Evolutionary conservation across 2,329 filamentous ascomycete species (phyloP).

Genomic region (Claviceps maximensis): DNA sequence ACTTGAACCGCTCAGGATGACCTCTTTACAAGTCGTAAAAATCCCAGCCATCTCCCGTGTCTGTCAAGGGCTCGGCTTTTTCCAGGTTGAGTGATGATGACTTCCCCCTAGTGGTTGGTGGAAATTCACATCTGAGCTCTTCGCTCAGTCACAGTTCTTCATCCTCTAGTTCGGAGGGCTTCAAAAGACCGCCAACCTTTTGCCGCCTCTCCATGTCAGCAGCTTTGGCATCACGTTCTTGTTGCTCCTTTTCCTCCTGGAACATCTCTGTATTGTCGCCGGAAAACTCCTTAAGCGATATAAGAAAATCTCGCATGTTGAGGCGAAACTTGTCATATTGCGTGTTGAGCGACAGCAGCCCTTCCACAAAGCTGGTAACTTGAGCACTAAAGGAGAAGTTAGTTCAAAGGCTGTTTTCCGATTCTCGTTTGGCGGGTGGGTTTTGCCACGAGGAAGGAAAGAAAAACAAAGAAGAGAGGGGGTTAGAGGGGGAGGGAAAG

Average conservation of each 20-base stretch:
- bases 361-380: slow-evolving; percentile 81
- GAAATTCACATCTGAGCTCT: slow-evolving; percentile 51
- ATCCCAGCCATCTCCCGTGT: slow-evolving; percentile 45
- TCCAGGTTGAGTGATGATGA: slow-evolving; percentile 11
- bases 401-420: not conserved
- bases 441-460: no score
- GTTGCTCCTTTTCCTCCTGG: slow-evolving; percentile 87
- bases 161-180: slow-evolving; percentile 92
- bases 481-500: no score
- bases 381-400: slow-evolving; percentile 45
- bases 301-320: slow-evolving; percentile 90
- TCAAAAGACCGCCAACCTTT: slow-evolving; percentile 90
- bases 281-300: slow-evolving; percentile 91
- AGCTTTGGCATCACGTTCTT: slow-evolving; percentile 69
- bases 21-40: slow-evolving; percentile 43
- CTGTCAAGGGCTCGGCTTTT: slow-evolving; percentile 13
- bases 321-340: slow-evolving; percentile 92
- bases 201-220: slow-evolving; percentile 84
- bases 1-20: not conserved
- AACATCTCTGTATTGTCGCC: slow-evolving; percentile 92
- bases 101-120: slow-evolving; percentile 22
- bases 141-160: slow-evolving; percentile 76
- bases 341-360: slow-evolving; percentile 75
- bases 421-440: no score
- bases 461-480: not conserved